Evolutionary conservation across 2,329 filamentous ascomycete species (phyloP).

Genomic region (Fusarium mundagurra): DNA sequence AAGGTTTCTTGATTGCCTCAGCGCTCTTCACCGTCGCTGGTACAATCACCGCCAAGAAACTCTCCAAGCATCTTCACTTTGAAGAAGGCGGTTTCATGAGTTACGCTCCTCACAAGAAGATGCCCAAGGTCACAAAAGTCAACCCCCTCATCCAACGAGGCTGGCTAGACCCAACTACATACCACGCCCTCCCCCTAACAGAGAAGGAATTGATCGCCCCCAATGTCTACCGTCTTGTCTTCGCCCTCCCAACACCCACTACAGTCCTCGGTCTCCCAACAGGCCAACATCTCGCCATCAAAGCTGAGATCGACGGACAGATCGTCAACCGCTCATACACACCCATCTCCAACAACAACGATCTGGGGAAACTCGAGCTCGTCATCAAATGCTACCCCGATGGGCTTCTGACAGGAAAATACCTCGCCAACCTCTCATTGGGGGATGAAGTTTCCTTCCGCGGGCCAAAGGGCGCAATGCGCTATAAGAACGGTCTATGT

Average conservation of each 20-base stretch:
- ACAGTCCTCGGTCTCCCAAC: slow-evolving; percentile 64
- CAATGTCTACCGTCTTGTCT: slow-evolving; percentile 58
- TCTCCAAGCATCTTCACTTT: slow-evolving; percentile 46
- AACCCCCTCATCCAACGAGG: slow-evolving; percentile 47
- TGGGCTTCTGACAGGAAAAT: slow-evolving; percentile 60
- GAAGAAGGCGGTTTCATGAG: slow-evolving; percentile 39
- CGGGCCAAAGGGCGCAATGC: slow-evolving; percentile 67
- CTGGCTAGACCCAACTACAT: slow-evolving; percentile 61
- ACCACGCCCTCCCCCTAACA: slow-evolving; percentile 57
- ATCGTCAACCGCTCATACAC: slow-evolving; percentile 64
- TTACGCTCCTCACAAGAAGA: slow-evolving; percentile 48
- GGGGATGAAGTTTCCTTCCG: slow-evolving; percentile 63
- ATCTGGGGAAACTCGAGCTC: slow-evolving; percentile 60
- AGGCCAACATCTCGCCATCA: slow-evolving; percentile 66
- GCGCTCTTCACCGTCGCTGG: slow-evolving; percentile 42
- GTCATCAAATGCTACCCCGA: slow-evolving; percentile 62
- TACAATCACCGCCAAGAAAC: slow-evolving; percentile 43
- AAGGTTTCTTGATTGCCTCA: slow-evolving; percentile 27
- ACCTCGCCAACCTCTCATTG: slow-evolving; percentile 57
- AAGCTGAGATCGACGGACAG: slow-evolving; percentile 57
- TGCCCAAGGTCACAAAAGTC: slow-evolving; percentile 49
- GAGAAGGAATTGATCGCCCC: slow-evolving; percentile 53
- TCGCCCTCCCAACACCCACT: slow-evolving; percentile 56
- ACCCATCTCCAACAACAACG: slow-evolving; percentile 60
- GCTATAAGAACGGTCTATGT: slow-evolving; percentile 55